These are phyloP conservation scores for Puccinellia tenuiflora DNA, from an alignment of 176 grass and related monocot genomes.

Conservation along the genomic window DNA sequence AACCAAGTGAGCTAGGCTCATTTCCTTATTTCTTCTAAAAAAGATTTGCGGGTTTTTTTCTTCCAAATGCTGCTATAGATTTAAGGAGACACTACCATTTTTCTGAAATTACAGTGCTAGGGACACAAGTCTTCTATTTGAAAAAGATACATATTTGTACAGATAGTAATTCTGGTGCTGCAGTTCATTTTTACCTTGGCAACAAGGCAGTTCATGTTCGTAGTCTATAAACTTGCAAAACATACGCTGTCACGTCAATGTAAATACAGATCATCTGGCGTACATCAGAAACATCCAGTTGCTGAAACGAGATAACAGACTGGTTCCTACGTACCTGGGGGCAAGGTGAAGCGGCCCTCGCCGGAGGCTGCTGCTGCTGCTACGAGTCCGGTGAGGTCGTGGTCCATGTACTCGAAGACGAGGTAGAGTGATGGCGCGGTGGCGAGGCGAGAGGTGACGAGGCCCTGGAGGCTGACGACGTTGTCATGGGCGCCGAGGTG, in stretches of 20 bases:
- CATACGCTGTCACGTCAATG: background rate
- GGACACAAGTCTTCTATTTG: too few species aligned
- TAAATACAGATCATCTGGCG: background rate
- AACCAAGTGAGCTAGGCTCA: too few species aligned
- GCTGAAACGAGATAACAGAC: background rate
- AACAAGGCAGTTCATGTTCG: background rate
- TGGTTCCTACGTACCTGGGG: constrained; percentile 48
- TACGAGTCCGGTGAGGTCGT: constrained; percentile 74
- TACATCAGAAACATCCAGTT: background rate
- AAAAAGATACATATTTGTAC: background rate
- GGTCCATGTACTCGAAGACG: constrained; percentile 96
- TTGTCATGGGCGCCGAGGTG: constrained; percentile 64
- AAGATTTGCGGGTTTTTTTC: too few species aligned
- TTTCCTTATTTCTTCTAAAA: too few species aligned
- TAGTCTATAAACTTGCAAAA: background rate
- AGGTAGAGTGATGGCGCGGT: constrained; percentile 80
- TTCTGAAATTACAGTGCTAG: too few species aligned
- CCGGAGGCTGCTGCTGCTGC: constrained; percentile 41
- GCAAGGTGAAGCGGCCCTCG: constrained; percentile 52
- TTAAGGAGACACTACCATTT: too few species aligned
- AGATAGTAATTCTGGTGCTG: background rate
- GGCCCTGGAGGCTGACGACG: constrained; percentile 61
- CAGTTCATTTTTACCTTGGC: background rate
- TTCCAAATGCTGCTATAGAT: too few species aligned
- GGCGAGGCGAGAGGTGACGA: constrained; percentile 82